Base-by-base conservation (phyloP, 1,139 yeast genomes). In the Saccharomyces pastorianus region DNA sequence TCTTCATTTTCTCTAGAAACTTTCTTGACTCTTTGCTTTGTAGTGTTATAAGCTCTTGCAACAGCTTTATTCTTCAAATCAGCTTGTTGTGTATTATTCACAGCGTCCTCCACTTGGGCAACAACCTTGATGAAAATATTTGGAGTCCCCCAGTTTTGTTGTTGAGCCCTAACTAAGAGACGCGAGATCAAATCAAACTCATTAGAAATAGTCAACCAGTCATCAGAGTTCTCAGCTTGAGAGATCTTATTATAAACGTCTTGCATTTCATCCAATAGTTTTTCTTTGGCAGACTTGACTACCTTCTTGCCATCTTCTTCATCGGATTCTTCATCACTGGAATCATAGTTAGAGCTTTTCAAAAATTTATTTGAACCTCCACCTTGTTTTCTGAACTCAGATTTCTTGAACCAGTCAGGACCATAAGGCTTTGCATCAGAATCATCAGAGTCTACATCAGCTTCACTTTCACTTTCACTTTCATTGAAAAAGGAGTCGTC, bases 231-330 rank as follows among this genome's bases (percentile, higher is more conserved):
- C 72, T 78, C 86, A 58, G 83, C 85, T 60, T 78, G 80, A 65
- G 86, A 93, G 65, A 90, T 81, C 56, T 82, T 77, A 66, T 82
- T 86, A 64, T 85, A 80, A 46, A 82, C 73, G 41, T 78, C 77
- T 64, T 82, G 85, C 75, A 93, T 81, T 71, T 93, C 99, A 69
- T 90, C 98, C 62, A 89, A 71, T 59, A 91, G 78, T 74, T 91
- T 95, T 63, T 91, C 98, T 74, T 87, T 89, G 55, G 97, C 96
- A 57, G 95, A 84, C 74, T 88, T 91, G 64, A 93, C 97, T 50
- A 90, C 89, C 66, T 85, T 87, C 71, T 84, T 85, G 58, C 59
- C 62, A 60, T 82, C 84, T 58, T 59, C 64, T 57, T 83, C 88
- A 58, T 82, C 87, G 50, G 79, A 75, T 38, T 69, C 79, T 59